These are phyloP conservation scores for Huntiella savannae DNA, from an alignment of 2,329 filamentous ascomycete genomes.

Conservation along the genomic window DNA sequence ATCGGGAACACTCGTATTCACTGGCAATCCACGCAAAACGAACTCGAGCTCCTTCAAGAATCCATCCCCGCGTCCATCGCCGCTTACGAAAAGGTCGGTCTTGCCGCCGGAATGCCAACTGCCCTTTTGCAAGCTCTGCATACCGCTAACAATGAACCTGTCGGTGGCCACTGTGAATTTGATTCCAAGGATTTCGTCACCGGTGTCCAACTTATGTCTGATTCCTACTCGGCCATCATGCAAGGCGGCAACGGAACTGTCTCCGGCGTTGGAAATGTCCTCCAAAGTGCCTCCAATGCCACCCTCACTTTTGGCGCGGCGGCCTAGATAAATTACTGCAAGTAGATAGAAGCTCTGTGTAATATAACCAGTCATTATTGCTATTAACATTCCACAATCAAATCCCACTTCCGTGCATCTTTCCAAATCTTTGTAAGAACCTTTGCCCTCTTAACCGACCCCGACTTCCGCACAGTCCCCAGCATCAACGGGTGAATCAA, in stretches of 20 bases:
- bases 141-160: conserved; percentile 36
- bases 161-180: conserved; percentile 39
- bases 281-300: conserved; percentile 18
- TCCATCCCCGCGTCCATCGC: conserved; percentile 30
- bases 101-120: conserved; percentile 23
- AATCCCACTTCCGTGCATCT: neutral
- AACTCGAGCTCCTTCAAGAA: conserved; percentile 28
- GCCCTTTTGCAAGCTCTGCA: conserved; percentile 30
- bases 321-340: neutral
- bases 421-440: conserved; percentile 3
- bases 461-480: neutral
- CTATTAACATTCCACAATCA: neutral
- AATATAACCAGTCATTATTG: neutral
- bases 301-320: conserved; percentile 6
- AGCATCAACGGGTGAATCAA: conserved; percentile 25
- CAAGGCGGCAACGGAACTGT: conserved; percentile 29
- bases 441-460: neutral
- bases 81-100: conserved; percentile 31
- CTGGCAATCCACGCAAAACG: conserved; percentile 34
- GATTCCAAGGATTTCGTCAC: conserved; percentile 33
- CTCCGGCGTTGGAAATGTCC: conserved; percentile 28
- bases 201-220: conserved; percentile 37
- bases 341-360: no score
- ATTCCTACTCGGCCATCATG: conserved; percentile 33
- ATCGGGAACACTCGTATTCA: conserved; percentile 31